Evolutionary conservation across 129 eudicot genomes (phyloP).

Genomic region (Artemisia argyi): DNA sequence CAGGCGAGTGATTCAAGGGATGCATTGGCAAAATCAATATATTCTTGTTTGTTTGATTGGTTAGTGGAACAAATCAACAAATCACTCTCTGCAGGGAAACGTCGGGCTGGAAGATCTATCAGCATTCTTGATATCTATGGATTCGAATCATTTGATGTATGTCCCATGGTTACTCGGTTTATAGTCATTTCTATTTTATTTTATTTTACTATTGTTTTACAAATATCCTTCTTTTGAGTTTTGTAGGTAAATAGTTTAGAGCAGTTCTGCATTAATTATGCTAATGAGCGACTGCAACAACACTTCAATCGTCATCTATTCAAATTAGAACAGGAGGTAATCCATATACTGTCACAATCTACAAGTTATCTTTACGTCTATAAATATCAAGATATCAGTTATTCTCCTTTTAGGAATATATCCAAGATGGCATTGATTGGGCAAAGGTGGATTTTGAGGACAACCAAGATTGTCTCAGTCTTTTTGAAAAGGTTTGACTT

Average conservation of each 20-base stretch:
- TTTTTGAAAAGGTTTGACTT: conserved; percentile 70
- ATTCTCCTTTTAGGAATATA: conserved; percentile 66
- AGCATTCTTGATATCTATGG: conserved; percentile 97
- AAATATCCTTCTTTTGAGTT: conserved; percentile 20
- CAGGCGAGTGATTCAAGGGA: conserved; percentile 85
- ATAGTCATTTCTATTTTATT: conserved; percentile 12
- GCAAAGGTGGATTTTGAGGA: conserved; percentile 89
- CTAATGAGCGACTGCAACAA: conserved; percentile 91
- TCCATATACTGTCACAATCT: conserved; percentile 15
- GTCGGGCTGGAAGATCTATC: conserved; percentile 81
- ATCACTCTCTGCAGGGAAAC: conserved; percentile 83
- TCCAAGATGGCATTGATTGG: conserved; percentile 97
- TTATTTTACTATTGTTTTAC: not conserved
- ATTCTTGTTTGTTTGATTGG: conserved; percentile 94
- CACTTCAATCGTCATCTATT: conserved; percentile 86
- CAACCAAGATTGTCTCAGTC: conserved; percentile 84
- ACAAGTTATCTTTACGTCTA: not conserved
- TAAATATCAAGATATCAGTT: not conserved
- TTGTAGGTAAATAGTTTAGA: conserved; percentile 85
- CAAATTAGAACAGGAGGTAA: conserved; percentile 89
- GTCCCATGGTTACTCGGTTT: conserved; percentile 15
- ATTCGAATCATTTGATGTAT: conserved; percentile 86
- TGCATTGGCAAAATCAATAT: conserved; percentile 94
- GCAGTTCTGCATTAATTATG: conserved; percentile 93
- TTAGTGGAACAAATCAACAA: conserved; percentile 88